phyloP scores from a whole-genome alignment of 108 stramenopile genomes.

The Fragilariopsis cylindrus region DNA sequence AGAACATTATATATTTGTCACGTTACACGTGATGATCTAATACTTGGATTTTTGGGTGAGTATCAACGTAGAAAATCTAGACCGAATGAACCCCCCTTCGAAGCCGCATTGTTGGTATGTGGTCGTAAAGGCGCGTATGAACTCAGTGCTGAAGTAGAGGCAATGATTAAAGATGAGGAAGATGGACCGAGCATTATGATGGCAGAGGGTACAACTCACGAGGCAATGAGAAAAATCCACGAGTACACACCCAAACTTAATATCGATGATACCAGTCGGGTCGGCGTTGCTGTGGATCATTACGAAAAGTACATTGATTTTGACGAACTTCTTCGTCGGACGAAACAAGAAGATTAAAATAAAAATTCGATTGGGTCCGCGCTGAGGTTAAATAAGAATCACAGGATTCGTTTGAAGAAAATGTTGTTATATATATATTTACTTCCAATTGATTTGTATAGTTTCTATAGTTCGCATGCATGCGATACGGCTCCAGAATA shows the following conservation, averaged over 20 bases:
- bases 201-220: constrained; percentile 62
- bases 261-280: constrained; percentile 81
- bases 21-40: constrained; percentile 86
- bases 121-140: constrained; percentile 75
- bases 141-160: constrained; percentile 53
- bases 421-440: no score
- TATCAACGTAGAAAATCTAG: constrained; percentile 56
- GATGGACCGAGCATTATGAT: constrained; percentile 76
- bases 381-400: background rate
- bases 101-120: constrained; percentile 83
- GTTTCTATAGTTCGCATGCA: no score
- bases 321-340: constrained; percentile 64
- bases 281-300: constrained; percentile 84
- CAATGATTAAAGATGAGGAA: constrained; percentile 53
- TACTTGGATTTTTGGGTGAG: constrained; percentile 90
- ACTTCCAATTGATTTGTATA: no score
- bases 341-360: constrained; percentile 6
- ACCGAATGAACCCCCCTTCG: constrained; percentile 39
- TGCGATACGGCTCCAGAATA: no score
- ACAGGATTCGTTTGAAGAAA: no score
- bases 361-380: background rate
- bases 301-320: constrained; percentile 93
- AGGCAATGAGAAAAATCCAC: constrained; percentile 78
- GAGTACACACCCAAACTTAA: constrained; percentile 91
- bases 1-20: constrained; percentile 94